phyloP scores from a whole-genome alignment of 805 yeast species.

The Starmerella cellae region DNA sequence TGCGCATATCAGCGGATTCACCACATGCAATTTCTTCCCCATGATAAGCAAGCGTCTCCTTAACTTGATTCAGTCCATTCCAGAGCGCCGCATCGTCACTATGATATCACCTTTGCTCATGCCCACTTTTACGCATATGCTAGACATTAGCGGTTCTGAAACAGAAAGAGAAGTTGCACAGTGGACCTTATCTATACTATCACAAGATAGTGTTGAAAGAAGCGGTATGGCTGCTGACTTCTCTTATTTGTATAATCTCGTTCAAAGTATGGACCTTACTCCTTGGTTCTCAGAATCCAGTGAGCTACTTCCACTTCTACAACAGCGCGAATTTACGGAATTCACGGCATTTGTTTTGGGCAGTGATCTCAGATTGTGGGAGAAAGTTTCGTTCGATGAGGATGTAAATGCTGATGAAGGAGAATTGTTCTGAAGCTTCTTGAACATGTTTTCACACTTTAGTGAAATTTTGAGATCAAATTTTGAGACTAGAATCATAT shows the following conservation, averaged over 20 bases:
- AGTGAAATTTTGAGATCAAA: too few species aligned
- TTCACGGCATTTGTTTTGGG: not conserved
- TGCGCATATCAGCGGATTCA: conserved; percentile 1
- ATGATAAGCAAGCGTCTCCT: not conserved
- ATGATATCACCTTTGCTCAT: conserved; percentile 11
- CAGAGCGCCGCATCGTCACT: conserved; percentile 5
- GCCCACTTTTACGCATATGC: conserved; percentile 3
- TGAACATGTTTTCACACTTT: too few species aligned
- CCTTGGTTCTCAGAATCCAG: conserved; percentile 5
- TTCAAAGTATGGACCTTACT: not conserved
- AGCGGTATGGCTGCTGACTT: not conserved
- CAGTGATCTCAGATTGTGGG: not conserved
- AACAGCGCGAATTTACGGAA: not conserved
- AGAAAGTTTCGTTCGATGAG: too few species aligned
- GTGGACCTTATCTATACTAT: conserved; percentile 8
- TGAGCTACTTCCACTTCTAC: not conserved
- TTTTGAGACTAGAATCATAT: too few species aligned
- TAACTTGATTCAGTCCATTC: conserved; percentile 1
- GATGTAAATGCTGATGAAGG: too few species aligned
- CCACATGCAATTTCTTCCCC: conserved; percentile 1
- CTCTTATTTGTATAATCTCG: not conserved
- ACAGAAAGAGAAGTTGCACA: conserved; percentile 1
- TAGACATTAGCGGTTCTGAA: conserved; percentile 3
- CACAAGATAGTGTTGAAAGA: conserved; percentile 5
- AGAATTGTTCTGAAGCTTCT: too few species aligned